Evolutionary conservation across 345 rosid species (phyloP).

Genomic region (Ceriops tagal): DNA sequence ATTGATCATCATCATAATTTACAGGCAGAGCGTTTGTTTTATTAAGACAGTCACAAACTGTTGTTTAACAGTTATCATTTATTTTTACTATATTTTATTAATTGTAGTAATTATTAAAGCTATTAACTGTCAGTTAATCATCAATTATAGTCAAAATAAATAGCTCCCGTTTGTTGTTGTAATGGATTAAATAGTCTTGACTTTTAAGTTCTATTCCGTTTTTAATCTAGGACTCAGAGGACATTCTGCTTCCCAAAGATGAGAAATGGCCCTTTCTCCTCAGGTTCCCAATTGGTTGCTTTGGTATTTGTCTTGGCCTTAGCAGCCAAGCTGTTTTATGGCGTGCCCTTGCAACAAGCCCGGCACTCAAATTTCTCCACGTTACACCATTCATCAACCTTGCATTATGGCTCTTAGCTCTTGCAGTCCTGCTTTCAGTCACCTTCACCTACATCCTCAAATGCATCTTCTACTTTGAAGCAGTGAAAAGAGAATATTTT

Average conservation of each 20-base stretch:
- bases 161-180: too few species aligned
- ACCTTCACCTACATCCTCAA: constrained; percentile 70
- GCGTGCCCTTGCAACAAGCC: constrained; percentile 68
- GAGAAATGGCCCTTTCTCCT: constrained; percentile 92
- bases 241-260: constrained; percentile 85
- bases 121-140: too few species aligned
- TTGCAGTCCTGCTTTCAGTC: constrained; percentile 53
- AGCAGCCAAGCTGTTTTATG: constrained; percentile 92
- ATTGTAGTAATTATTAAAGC: too few species aligned
- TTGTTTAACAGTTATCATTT: too few species aligned
- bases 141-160: too few species aligned
- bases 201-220: too few species aligned
- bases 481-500: constrained; percentile 82
- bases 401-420: constrained; percentile 60
- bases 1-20: too few species aligned
- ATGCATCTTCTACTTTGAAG: constrained; percentile 88
- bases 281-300: constrained; percentile 83
- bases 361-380: constrained; percentile 68
- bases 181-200: too few species aligned
- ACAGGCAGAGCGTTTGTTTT: too few species aligned
- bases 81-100: too few species aligned
- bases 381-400: constrained; percentile 62
- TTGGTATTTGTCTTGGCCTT: constrained; percentile 84
- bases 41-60: too few species aligned
- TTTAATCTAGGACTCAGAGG: constrained; percentile 58